Evolutionary conservation across 2,329 filamentous ascomycete genomes (phyloP), one percentile per base, ranked within the genome.

Genomic region (Penicillium sp.): DNA sequence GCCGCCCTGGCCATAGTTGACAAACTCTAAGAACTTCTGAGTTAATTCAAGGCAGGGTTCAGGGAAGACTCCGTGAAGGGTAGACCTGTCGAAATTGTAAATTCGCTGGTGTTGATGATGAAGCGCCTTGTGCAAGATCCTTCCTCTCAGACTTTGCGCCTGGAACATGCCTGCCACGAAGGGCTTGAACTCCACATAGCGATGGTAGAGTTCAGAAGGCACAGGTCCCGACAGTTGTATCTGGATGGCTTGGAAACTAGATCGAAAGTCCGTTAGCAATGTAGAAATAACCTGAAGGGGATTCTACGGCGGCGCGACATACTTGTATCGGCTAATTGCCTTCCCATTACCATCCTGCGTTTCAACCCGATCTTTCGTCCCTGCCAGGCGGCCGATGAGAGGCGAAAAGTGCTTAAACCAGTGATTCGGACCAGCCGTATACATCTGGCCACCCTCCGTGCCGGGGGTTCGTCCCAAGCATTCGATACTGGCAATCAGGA

Each of bases 91-190:
- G 64, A 89, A 97, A 67, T 94, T 95, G 76, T 97, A 97, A 48
- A 97, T 85, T 18, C 90, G 87, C 18, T 81, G 80, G 69, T 97
- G 93, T 68, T 97, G 93, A 67, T 96, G 90, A 71, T 96, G 92
- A 6, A 97, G 80, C 1, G 90, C 90, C 64, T 87, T 88, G 71
- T 94, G 91, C 17, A 97, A 77, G 39, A 97, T 80, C 56, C 84
- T 86, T 15, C 93, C 93, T 42, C 89, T 83, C 3, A 97, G 64
- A 46, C 91, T 92, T 23, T 84, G 83, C 8, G 84, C 84, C 1
- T 86, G 88, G 73, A 96, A 97, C 86, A 97, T 95, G 58, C 86
- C 84, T 44, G 89, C 90, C 48, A 97, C 89, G 65, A 96, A 90
- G 21, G 92, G 91, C 50, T 86, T 88, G 73, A 97, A 97, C 69